Evolutionary conservation across 2,329 filamentous ascomycete genomes (phyloP), one percentile per base, ranked within the genome.

Genomic region (Nemania serpens): DNA sequence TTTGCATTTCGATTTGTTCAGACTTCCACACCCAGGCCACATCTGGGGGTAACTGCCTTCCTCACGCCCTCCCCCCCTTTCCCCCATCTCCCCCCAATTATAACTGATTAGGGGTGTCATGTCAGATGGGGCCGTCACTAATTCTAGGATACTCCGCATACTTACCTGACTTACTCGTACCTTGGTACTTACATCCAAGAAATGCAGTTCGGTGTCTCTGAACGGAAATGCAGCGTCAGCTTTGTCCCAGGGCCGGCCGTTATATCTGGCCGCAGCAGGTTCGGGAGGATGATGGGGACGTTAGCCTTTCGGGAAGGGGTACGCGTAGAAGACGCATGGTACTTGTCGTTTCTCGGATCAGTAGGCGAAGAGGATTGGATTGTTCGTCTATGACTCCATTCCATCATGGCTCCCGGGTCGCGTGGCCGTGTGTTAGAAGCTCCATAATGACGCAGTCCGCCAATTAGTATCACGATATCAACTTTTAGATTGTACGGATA

Each of bases 341-440:
- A 62, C 55, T 59, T 62, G 13, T 52, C 18, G 18, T 59, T 15
- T 2, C 20, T 55, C 51, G 59, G 50, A 55, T 59, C 50, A 52
- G 55, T 55, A 62, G 55, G 59, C 55, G 59, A 55, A 59, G 46
- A 48, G 46, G 46, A 48, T 48, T 48, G 25, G 25, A 29, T 18
- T 15, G 3, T 45, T 41, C 25, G 25, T 29, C 25, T 7, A 29
- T 29, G 25, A 7, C 7, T 29, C 25, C 25, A 29, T 29, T 42
- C 36, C 47, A 43, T 52, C 37, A 36, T 22, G 41, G 22, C 36
- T 56, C 36, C 36, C n/a, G n/a, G n/a, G 53, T n/a, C 33, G 39
- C 22, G 5, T 50, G 37, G 50, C 39, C 18, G 39, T 20, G 39
- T 53, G 22, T n/a, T 13, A 12, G 22, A n/a, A 52, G 25, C 25